A percentile compares a stretch with the other conserved stretches of the same genome.
These are phyloP conservation scores for Fomitiporia mediterranea DNA, from an alignment of 1,284 basidiomycete genomes.

Conservation along the genomic window DNA sequence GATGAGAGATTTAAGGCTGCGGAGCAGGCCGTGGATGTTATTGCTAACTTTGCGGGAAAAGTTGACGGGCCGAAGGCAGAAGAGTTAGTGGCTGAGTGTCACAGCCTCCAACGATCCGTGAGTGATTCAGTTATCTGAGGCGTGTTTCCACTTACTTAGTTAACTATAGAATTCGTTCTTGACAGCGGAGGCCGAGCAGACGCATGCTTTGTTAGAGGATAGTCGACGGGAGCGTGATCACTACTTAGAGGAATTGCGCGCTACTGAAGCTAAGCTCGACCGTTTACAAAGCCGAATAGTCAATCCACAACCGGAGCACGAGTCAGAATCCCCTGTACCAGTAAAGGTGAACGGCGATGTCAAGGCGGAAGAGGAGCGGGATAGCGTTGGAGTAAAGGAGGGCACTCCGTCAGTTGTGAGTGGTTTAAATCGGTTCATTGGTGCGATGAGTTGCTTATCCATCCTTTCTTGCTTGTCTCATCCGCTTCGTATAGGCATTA, in stretches of 20 bases:
- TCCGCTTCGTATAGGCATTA: not conserved
- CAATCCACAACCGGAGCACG: slow-evolving; percentile 37
- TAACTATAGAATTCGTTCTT: slow-evolving; percentile 54
- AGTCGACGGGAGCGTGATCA: slow-evolving; percentile 49
- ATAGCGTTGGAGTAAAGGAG: slow-evolving; percentile 18
- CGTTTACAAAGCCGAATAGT: slow-evolving; percentile 64
- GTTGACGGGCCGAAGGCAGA: slow-evolving; percentile 32
- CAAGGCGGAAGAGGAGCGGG: slow-evolving; percentile 36
- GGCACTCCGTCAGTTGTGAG: slow-evolving; percentile 40
- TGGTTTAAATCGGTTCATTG: slow-evolving; percentile 61
- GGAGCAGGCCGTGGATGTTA: slow-evolving; percentile 52
- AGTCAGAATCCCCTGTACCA: slow-evolving; percentile 30
- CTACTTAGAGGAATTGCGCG: slow-evolving; percentile 53
- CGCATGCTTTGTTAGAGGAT: slow-evolving; percentile 54
- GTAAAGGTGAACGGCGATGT: slow-evolving; percentile 46
- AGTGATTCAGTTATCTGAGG: slow-evolving; percentile 22
- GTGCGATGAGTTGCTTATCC: slow-evolving; percentile 51
- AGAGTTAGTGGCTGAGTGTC: slow-evolving; percentile 41
- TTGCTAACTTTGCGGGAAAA: slow-evolving; percentile 40
- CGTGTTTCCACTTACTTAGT: slow-evolving; percentile 19
- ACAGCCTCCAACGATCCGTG: slow-evolving; percentile 61
- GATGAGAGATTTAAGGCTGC: slow-evolving; percentile 56
- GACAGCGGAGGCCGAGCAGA: slow-evolving; percentile 49
- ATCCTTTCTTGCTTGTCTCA: slow-evolving; percentile 7
- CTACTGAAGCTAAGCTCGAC: slow-evolving; percentile 70